Conservation (phyloP, 2,329 filamentous ascomycete species). For the Pseudogymnoascus sp. region DNA sequence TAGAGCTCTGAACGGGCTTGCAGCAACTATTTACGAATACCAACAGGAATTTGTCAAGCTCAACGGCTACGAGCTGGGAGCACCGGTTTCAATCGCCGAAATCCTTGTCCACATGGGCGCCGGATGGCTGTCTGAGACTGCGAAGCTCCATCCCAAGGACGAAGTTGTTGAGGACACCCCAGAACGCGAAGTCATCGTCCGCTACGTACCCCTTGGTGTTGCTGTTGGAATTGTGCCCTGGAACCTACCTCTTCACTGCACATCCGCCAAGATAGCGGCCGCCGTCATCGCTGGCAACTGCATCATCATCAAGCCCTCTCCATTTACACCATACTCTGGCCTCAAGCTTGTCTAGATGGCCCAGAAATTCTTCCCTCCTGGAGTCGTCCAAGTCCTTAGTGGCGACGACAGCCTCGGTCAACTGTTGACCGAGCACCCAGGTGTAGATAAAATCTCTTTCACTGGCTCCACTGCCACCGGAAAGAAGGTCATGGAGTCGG, state of each 20-base stretch:
- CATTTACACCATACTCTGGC: slow-evolving; percentile 38
- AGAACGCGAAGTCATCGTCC: slow-evolving; percentile 17
- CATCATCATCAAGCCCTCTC: slow-evolving; percentile 47
- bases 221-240: slow-evolving; percentile 43
- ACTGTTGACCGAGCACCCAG: slow-evolving; percentile 40
- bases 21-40: slow-evolving; percentile 19
- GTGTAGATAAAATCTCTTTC: slow-evolving; percentile 48
- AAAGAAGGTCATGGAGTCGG: slow-evolving; percentile 39
- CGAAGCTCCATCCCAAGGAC: slow-evolving; percentile 1
- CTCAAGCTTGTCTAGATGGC: slow-evolving; percentile 44
- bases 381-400: slow-evolving; percentile 44
- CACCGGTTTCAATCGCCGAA: slow-evolving; percentile 32
- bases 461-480: slow-evolving; percentile 45
- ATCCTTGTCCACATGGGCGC: slow-evolving; percentile 12
- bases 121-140: not conserved
- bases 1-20: slow-evolving; percentile 30
- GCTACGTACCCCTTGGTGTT: slow-evolving; percentile 35
- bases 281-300: slow-evolving; percentile 48
- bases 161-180: slow-evolving; percentile 9
- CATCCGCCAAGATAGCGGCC: slow-evolving; percentile 45
- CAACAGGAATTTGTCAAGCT: slow-evolving; percentile 36
- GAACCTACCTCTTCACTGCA: slow-evolving; percentile 48
- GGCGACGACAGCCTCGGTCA: slow-evolving; percentile 45
- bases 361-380: slow-evolving; percentile 39
- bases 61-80: slow-evolving; percentile 42